Percentiles rank a stretch among this genome's conserved stretches.
Conservation (phyloP, 176 grass and related monocot species). For the Cocos nucifera region DNA sequence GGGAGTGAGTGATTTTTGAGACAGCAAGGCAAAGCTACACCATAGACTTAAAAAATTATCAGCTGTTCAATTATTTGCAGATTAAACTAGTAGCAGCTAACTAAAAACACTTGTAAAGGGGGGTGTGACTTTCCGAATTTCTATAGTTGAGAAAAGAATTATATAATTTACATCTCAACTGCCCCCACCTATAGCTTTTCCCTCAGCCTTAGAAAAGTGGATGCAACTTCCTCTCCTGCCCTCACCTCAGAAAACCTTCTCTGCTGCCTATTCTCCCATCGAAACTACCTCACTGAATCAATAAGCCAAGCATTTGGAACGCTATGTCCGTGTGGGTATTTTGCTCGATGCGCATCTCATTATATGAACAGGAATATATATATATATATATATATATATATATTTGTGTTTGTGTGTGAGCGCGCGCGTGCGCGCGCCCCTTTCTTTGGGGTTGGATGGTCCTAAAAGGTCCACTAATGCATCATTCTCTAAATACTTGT, state of each 20-base stretch:
- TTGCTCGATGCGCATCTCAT: background rate
- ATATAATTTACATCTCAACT: conserved; percentile 1
- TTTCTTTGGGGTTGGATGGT: background rate
- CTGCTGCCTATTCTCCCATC: background rate
- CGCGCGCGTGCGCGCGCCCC: too few species aligned
- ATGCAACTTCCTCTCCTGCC: background rate
- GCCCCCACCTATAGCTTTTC: background rate
- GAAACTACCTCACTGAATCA: background rate
- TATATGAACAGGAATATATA: background rate
- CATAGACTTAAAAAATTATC: background rate
- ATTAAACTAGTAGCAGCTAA: background rate
- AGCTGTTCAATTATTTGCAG: conserved; percentile 3
- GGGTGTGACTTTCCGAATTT: background rate
- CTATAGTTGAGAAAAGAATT: background rate
- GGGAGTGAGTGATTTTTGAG: background rate
- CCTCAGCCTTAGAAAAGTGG: background rate
- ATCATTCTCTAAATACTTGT: conserved; percentile 23
- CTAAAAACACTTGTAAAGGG: conserved; percentile 3
- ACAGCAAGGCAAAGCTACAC: background rate
- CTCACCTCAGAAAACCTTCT: background rate
- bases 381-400: background rate
- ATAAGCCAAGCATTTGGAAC: background rate
- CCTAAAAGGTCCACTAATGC: conserved; percentile 39
- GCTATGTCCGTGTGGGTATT: background rate
- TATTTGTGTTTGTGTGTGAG: too few species aligned